Evolutionary conservation across 1,284 basidiomycete species (phyloP).

Genomic region (Mycena sp.): DNA sequence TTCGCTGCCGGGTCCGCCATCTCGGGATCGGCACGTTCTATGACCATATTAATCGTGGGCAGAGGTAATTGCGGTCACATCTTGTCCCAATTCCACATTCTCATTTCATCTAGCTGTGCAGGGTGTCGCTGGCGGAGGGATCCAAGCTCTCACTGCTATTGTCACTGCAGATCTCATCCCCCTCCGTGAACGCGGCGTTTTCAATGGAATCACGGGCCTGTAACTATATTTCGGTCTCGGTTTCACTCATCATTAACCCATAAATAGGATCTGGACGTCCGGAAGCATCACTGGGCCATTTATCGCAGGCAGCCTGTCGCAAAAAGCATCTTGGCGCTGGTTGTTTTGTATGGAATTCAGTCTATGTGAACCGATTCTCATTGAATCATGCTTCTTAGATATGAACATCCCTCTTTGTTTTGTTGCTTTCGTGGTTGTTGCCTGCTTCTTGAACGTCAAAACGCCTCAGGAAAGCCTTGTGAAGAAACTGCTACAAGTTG

Average conservation of each 20-base stretch:
- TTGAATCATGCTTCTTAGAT: constrained; percentile 25
- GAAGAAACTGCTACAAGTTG: constrained; percentile 43
- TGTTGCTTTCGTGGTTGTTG: constrained; percentile 29
- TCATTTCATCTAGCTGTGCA: constrained; percentile 46
- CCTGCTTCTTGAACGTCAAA: constrained; percentile 35
- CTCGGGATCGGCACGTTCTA: constrained; percentile 50
- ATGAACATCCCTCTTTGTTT: constrained; percentile 40
- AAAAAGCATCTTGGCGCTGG: constrained; percentile 39
- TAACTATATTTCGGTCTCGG: constrained; percentile 27
- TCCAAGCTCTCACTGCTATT: constrained; percentile 49
- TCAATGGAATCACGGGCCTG: constrained; percentile 43
- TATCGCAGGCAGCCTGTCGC: constrained; percentile 29
- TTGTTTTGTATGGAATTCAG: constrained; percentile 34
- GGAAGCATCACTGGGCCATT: constrained; percentile 27
- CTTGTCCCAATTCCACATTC: neutral
- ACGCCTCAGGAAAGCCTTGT: constrained; percentile 38
- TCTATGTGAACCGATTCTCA: neutral
- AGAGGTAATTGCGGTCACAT: constrained; percentile 33
- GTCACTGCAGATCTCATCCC: constrained; percentile 54
- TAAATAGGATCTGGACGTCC: constrained; percentile 15
- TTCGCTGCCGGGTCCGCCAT: constrained; percentile 52
- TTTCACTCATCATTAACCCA: neutral
- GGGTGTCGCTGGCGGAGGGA: constrained; percentile 56
- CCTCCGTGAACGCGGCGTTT: constrained; percentile 49
- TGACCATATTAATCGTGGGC: constrained; percentile 53